These are phyloP conservation scores for Candida endomychidarum DNA, from an alignment of 805 yeast genomes.

Conservation along the genomic window DNA sequence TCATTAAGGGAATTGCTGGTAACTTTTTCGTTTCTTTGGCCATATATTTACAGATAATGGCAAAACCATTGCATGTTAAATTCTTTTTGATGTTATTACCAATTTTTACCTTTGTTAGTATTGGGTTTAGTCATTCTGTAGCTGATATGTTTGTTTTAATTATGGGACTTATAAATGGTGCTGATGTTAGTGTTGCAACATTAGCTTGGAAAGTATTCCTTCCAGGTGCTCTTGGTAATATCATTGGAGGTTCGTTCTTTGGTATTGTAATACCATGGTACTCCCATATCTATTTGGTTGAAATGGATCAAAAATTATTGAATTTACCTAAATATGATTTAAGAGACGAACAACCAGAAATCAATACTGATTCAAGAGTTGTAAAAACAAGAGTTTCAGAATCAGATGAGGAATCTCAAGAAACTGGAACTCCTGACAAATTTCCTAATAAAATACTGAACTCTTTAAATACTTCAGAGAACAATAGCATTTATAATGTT, in stretches of 20 bases:
- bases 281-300: slow-evolving; percentile 69
- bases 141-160: slow-evolving; percentile 77
- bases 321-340: slow-evolving; percentile 68
- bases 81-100: slow-evolving; percentile 63
- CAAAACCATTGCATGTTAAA: slow-evolving; percentile 77
- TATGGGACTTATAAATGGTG: slow-evolving; percentile 67
- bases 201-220: slow-evolving; percentile 73
- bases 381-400: slow-evolving; percentile 41
- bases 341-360: slow-evolving; percentile 78
- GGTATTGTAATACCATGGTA: slow-evolving; percentile 69
- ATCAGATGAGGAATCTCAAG: slow-evolving; percentile 11
- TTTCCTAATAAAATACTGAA: not conserved
- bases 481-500: slow-evolving; percentile 3
- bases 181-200: slow-evolving; percentile 54
- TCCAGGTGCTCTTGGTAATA: slow-evolving; percentile 73
- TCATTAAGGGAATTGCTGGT: slow-evolving; percentile 72
- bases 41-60: slow-evolving; percentile 73
- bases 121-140: slow-evolving; percentile 78
- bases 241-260: slow-evolving; percentile 74
- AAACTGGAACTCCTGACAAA: slow-evolving; percentile 5
- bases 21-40: slow-evolving; percentile 78
- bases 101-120: slow-evolving; percentile 70
- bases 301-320: slow-evolving; percentile 60
- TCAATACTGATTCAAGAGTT: slow-evolving; percentile 76
- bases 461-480: slow-evolving; percentile 6